Conservation (phyloP, 1,284 basidiomycete species). For the Mrakiaceae sp. region DNA sequence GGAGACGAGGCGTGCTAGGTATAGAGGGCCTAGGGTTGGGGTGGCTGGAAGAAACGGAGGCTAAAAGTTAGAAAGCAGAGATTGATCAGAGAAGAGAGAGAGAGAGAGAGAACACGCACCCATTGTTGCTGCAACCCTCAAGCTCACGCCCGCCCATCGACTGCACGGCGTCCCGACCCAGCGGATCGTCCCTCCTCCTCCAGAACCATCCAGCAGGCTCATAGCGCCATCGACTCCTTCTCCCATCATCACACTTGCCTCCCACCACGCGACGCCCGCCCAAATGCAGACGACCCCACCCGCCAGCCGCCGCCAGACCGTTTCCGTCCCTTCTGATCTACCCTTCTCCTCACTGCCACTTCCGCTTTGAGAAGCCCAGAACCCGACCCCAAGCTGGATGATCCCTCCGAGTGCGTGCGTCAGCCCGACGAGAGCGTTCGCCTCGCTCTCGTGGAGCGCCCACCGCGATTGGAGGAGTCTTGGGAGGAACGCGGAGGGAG, state of each 20-base stretch:
- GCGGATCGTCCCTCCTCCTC: neutral
- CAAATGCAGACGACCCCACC: neutral
- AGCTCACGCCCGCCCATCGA: neutral
- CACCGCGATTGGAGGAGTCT: constrained; percentile 11
- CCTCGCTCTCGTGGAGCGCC: neutral
- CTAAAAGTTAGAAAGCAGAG: neutral
- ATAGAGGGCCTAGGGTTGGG: constrained; percentile 14
- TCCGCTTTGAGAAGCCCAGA: neutral
- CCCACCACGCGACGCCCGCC: neutral
- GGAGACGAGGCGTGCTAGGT: constrained; percentile 5
- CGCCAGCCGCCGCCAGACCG: neutral
- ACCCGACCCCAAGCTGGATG: constrained; percentile 9
- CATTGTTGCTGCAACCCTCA: constrained; percentile 11
- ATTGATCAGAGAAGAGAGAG: neutral
- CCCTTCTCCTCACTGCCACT: neutral
- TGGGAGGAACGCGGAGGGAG: constrained; percentile 14
- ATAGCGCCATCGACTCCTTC: neutral
- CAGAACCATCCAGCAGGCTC: neutral
- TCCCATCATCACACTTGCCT: neutral
- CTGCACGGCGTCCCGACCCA: neutral
- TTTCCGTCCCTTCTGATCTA: neutral
- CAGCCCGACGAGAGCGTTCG: constrained; percentile 6
- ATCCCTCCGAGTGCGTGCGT: constrained; percentile 5
- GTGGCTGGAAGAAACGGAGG: neutral
- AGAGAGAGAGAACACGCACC: neutral